Evolutionary conservation across 768 basidiomycete genomes (phyloP).

Genomic region (Asterophora lycoperdoides): DNA sequence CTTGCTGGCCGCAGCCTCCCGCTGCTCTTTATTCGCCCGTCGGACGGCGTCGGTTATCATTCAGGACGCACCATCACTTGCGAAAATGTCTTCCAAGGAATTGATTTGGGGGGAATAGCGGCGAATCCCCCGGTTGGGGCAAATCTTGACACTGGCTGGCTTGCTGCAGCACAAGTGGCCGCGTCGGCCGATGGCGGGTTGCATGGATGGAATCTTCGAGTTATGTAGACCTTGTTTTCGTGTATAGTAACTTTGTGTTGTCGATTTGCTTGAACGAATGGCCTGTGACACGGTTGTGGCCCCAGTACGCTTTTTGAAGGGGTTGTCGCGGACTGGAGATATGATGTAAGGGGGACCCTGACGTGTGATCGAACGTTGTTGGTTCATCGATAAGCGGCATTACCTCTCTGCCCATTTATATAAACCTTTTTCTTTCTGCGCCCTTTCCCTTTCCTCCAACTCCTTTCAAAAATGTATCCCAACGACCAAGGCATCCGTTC

Average conservation of each 20-base stretch:
- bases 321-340: neutral
- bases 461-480: slow-evolving; percentile 44
- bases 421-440: slow-evolving; percentile 8
- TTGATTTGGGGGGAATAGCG: slow-evolving; percentile 55
- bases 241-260: slow-evolving; percentile 30
- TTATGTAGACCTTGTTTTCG: slow-evolving; percentile 49
- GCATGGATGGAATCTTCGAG: slow-evolving; percentile 76
- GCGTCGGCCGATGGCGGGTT: slow-evolving; percentile 62
- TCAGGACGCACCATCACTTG: slow-evolving; percentile 81
- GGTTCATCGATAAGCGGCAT: slow-evolving; percentile 19
- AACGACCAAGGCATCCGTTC: slow-evolving; percentile 57
- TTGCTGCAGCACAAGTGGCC: slow-evolving; percentile 70
- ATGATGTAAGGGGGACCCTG: slow-evolving; percentile 7
- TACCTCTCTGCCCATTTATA: slow-evolving; percentile 1
- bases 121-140: slow-evolving; percentile 43
- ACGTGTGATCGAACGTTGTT: slow-evolving; percentile 15
- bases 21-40: slow-evolving; percentile 73
- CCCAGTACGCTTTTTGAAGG: neutral
- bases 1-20: slow-evolving; percentile 71
- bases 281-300: neutral
- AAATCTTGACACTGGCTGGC: slow-evolving; percentile 60
- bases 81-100: slow-evolving; percentile 71
- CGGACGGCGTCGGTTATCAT: slow-evolving; percentile 86
- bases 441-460: slow-evolving; percentile 20
- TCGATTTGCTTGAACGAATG: slow-evolving; percentile 35